Conservation (phyloP, 2,329 filamentous ascomycete species). For the Phialophora verrucosa region DNA sequence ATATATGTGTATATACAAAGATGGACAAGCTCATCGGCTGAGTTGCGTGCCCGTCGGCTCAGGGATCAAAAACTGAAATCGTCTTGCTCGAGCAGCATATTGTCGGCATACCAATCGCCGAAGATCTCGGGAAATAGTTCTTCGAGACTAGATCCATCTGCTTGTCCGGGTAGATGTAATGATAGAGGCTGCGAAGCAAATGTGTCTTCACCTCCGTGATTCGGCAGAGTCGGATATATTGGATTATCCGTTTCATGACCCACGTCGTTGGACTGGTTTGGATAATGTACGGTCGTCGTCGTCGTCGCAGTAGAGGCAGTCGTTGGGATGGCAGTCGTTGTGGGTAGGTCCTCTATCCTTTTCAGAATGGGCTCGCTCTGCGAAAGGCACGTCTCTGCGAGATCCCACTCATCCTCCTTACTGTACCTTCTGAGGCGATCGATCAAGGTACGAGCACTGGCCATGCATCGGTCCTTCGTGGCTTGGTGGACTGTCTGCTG, state of each 20-base stretch:
- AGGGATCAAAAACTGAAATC: conserved; percentile 20
- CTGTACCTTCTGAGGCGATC: conserved; percentile 55
- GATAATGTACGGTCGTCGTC: conserved; percentile 54
- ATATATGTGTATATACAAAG: conserved; percentile 10
- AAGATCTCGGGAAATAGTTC: conserved; percentile 26
- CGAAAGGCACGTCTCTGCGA: conserved; percentile 61
- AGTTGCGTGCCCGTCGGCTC: background rate
- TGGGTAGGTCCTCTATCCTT: conserved; percentile 33
- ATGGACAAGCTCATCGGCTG: conserved; percentile 3
- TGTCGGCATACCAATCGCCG: conserved; percentile 17
- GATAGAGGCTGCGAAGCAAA: conserved; percentile 5
- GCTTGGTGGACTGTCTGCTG: conserved; percentile 47
- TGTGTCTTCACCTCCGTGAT: background rate
- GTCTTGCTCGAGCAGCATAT: conserved; percentile 9
- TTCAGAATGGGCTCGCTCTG: conserved; percentile 53
- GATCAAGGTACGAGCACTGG: conserved; percentile 56
- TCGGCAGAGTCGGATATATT: conserved; percentile 5
- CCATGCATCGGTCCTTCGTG: conserved; percentile 49
- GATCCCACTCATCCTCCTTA: conserved; percentile 60
- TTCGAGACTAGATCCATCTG: conserved; percentile 12
- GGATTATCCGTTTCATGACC: background rate
- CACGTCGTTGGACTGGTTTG: conserved; percentile 1
- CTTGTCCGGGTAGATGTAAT: conserved; percentile 4
- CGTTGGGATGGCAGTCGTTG: conserved; percentile 50
- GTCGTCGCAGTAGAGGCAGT: conserved; percentile 65